Conservation (phyloP, 257 asterid species). For the Solanum chilense region DNA sequence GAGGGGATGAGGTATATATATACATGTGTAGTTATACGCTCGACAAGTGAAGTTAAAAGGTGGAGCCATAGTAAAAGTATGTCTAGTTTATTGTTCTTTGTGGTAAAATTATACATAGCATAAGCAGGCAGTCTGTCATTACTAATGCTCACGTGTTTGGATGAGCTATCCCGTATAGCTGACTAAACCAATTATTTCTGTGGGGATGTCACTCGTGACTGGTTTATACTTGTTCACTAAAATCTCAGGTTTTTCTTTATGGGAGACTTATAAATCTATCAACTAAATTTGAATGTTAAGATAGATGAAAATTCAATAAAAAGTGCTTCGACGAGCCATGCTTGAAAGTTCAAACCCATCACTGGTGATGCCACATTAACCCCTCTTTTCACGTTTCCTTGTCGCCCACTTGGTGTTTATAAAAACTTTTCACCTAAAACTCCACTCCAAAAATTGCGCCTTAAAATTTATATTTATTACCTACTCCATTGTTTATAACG, state of each 20-base stretch:
- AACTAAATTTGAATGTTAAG: background rate
- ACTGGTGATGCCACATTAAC: background rate
- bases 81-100: background rate
- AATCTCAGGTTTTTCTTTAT: background rate
- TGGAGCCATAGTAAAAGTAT: background rate
- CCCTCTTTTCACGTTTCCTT: background rate
- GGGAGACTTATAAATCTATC: background rate
- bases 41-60: background rate
- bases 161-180: background rate
- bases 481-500: background rate
- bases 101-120: background rate
- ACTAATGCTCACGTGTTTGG: background rate
- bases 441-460: constrained; percentile 32
- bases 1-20: background rate
- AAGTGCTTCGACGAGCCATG: background rate
- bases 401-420: background rate
- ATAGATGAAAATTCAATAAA: background rate
- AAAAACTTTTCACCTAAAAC: background rate
- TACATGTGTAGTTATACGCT: background rate
- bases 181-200: background rate
- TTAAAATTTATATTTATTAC: background rate
- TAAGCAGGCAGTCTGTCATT: background rate
- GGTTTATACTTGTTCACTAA: background rate
- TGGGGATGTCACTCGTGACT: background rate
- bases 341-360: background rate